These are phyloP conservation scores for Eucalyptus lansdowneana DNA, from an alignment of 345 rosid genomes.

Conservation along the genomic window DNA sequence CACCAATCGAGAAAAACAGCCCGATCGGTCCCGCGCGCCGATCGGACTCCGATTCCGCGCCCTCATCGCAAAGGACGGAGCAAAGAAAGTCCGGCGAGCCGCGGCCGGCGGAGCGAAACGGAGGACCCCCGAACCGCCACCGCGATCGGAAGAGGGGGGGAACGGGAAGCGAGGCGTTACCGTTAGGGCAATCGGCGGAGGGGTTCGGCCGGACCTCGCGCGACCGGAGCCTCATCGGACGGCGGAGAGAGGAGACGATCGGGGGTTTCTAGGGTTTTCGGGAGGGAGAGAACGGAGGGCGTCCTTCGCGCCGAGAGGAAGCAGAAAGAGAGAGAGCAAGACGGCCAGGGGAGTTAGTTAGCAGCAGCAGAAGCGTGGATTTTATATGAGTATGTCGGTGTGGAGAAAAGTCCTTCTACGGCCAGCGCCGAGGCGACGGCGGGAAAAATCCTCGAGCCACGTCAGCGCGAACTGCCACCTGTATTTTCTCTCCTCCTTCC, in stretches of 20 bases:
- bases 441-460: neutral
- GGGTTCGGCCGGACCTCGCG: neutral
- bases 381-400: neutral
- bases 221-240: neutral
- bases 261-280: neutral
- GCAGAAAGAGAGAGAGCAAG: neutral
- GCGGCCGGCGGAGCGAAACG: neutral
- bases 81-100: neutral
- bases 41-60: neutral
- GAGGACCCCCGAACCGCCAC: neutral
- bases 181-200: neutral
- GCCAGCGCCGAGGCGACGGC: neutral
- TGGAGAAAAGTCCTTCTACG: neutral
- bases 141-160: neutral
- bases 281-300: neutral
- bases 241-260: neutral
- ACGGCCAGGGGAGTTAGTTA: neutral
- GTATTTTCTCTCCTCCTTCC: no score
- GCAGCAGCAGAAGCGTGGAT: neutral
- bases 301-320: neutral
- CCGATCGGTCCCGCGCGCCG: neutral
- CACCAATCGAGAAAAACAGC: neutral
- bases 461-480: neutral
- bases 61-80: neutral
- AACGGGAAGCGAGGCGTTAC: neutral